A percentile compares a stretch with the other conserved stretches of the same genome.
These are phyloP conservation scores for Narthecium ossifragum DNA, from an alignment of 106 monocot genomes.

Conservation along the genomic window DNA sequence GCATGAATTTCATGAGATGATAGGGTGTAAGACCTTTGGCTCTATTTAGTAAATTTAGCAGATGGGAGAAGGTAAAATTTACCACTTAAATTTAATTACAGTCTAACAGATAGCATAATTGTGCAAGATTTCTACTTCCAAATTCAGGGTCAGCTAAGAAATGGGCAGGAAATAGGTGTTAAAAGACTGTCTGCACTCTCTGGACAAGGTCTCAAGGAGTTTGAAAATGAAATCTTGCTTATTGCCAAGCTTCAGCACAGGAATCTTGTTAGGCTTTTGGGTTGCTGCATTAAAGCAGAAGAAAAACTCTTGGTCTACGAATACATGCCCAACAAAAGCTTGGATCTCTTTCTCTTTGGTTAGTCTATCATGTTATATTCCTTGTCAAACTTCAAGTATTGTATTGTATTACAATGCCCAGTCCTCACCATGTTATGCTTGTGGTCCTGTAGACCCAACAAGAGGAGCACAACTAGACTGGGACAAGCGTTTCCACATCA, in stretches of 20 bases:
- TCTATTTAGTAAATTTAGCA: too few species aligned
- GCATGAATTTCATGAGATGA: not conserved
- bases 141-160: conserved; percentile 11
- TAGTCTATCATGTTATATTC: not conserved
- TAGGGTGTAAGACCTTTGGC: too few species aligned
- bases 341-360: conserved; percentile 18
- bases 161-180: conserved; percentile 10
- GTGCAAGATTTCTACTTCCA: too few species aligned
- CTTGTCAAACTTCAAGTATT: not conserved
- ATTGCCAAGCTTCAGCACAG: conserved; percentile 28
- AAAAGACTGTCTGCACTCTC: conserved; percentile 22
- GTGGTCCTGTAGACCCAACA: not conserved
- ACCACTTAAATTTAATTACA: not conserved
- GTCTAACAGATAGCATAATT: not conserved
- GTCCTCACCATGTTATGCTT: not conserved
- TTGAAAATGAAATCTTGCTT: conserved; percentile 19
- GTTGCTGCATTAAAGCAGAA: conserved; percentile 14
- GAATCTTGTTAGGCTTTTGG: conserved; percentile 21
- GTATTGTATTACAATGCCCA: not conserved
- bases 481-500: not conserved
- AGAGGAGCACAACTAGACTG: not conserved
- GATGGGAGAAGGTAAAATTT: too few species aligned
- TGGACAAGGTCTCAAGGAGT: conserved; percentile 20
- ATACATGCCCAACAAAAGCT: conserved; percentile 19
- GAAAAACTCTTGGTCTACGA: conserved; percentile 18